Evolutionary conservation across 257 asterid genomes (phyloP).

Genomic region (Capsicum chinense): DNA sequence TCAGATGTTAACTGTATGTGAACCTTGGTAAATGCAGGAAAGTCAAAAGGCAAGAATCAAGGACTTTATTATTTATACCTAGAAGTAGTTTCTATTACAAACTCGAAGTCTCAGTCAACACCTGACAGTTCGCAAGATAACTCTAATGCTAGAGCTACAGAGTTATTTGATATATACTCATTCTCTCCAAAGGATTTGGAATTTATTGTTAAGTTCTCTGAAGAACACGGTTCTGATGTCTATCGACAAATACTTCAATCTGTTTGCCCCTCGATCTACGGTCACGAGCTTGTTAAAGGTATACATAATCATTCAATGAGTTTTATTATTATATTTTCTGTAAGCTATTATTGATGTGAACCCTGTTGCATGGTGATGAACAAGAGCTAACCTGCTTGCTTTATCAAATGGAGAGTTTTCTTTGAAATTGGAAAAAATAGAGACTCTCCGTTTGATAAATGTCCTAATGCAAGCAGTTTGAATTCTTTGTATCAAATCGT

Average conservation of each 20-base stretch:
- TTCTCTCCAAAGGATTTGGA: constrained; percentile 92
- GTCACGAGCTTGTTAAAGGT: constrained; percentile 99
- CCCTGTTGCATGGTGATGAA: constrained; percentile 10
- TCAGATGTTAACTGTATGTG: not conserved
- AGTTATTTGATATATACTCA: constrained; percentile 69
- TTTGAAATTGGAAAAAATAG: no score
- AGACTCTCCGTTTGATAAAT: no score
- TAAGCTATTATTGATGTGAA: not conserved
- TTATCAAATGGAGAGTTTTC: not conserved
- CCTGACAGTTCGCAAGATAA: constrained; percentile 58
- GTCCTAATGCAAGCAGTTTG: no score
- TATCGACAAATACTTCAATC: constrained; percentile 87
- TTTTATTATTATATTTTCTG: constrained; percentile 17
- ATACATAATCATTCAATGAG: constrained; percentile 22
- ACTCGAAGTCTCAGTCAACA: constrained; percentile 75
- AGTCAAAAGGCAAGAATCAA: constrained; percentile 83
- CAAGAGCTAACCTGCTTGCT: constrained; percentile 4
- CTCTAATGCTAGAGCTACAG: constrained; percentile 52
- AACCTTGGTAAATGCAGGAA: constrained; percentile 61
- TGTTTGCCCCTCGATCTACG: constrained; percentile 92
- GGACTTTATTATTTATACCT: constrained; percentile 81
- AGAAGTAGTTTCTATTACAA: constrained; percentile 76
- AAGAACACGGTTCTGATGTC: constrained; percentile 83
- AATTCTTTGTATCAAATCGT: not conserved
- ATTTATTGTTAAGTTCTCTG: constrained; percentile 84